Conservation (phyloP, 2,329 filamentous ascomycete species). For the Penicillium sp. region DNA sequence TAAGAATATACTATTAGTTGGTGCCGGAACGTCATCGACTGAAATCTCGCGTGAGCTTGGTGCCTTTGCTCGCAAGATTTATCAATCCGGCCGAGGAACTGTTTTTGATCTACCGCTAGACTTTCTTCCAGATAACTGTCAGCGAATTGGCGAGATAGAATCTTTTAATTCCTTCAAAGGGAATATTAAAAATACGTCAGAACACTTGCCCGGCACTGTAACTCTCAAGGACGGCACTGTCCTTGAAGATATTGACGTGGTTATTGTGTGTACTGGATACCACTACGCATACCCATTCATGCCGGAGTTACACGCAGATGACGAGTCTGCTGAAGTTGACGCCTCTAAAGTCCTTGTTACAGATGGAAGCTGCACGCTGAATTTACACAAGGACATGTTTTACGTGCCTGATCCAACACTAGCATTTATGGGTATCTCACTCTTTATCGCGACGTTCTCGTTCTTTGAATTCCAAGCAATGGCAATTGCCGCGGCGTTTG, state of each 20-base stretch:
- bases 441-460: conserved; percentile 63
- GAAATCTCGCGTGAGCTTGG: conserved; percentile 54
- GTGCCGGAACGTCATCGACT: conserved; percentile 52
- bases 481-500: conserved; percentile 54
- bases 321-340: conserved; percentile 43
- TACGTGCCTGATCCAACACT: conserved; percentile 65
- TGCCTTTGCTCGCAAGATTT: conserved; percentile 41
- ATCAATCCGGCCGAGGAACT: conserved; percentile 58
- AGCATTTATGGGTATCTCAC: conserved; percentile 63
- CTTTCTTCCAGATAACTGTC: conserved; percentile 52
- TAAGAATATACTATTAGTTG: conserved; percentile 54
- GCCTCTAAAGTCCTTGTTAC: conserved; percentile 55
- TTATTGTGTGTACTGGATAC: conserved; percentile 67
- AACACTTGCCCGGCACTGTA: conserved; percentile 48
- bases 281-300: conserved; percentile 66
- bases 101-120: conserved; percentile 55
- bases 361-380: conserved; percentile 61
- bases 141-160: conserved; percentile 51
- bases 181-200: background rate
- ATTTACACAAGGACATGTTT: conserved; percentile 68
- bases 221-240: conserved; percentile 52
- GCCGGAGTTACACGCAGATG: conserved; percentile 46
- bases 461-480: conserved; percentile 68
- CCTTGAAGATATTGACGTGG: too few species aligned
- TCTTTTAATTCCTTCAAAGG: conserved; percentile 37